phyloP scores from a whole-genome alignment of 352 stramenopile genomes.

The Pythium sp. region DNA sequence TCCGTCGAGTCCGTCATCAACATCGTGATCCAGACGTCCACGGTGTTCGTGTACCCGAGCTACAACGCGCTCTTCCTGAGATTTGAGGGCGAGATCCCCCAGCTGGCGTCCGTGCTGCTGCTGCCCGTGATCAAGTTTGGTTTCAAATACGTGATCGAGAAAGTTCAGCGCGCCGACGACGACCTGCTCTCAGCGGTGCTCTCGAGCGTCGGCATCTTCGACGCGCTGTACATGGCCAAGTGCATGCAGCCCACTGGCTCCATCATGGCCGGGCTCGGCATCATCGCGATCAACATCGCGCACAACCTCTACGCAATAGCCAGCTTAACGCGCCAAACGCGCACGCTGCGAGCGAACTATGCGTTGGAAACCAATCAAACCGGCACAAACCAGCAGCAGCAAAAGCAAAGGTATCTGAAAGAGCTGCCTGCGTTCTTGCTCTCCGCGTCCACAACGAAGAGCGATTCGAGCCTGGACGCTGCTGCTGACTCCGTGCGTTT shows the following conservation, averaged over 20 bases:
- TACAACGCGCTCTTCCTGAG: background rate
- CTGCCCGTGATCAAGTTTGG: background rate
- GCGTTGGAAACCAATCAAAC: too few species aligned
- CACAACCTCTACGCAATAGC: background rate
- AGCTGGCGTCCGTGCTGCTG: background rate
- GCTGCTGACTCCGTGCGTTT: too few species aligned
- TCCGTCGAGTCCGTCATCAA: background rate
- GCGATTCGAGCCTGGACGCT: too few species aligned
- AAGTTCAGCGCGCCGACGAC: background rate
- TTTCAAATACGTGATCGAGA: background rate
- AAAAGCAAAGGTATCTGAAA: too few species aligned
- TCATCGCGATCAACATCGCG: background rate
- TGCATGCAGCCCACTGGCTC: background rate
- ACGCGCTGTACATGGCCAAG: background rate
- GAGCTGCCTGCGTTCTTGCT: too few species aligned
- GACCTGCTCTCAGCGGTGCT: background rate
- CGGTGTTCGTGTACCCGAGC: background rate
- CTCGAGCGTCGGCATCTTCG: background rate
- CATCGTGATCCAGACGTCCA: background rate
- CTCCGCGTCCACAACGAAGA: too few species aligned
- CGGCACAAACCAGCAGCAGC: too few species aligned
- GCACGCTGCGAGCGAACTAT: too few species aligned
- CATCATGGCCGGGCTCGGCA: background rate
- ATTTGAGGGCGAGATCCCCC: background rate
- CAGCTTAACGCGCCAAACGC: too few species aligned